Conservation (phyloP, 2,329 filamentous ascomycete genomes). For the Diaporthe batatas region DNA sequence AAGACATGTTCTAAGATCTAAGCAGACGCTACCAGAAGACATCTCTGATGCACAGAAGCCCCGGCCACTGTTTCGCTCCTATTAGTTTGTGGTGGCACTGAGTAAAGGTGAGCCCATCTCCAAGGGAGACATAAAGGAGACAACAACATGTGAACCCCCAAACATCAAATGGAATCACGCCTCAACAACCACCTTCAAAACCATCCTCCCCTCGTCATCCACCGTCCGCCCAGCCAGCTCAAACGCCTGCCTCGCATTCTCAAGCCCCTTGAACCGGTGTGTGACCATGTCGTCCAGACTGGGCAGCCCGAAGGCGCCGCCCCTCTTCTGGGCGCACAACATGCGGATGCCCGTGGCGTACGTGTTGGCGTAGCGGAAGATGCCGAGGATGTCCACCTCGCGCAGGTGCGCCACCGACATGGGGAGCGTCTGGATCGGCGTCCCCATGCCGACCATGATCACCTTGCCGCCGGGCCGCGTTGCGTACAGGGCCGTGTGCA, state of each 20-base stretch:
- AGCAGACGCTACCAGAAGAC: background rate
- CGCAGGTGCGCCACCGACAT: conserved; percentile 79
- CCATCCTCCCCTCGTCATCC: conserved; percentile 76
- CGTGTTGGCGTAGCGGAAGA: conserved; percentile 83
- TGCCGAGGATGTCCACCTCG: conserved; percentile 83
- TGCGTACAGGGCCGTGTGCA: conserved; percentile 81
- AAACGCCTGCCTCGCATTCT: conserved; percentile 73
- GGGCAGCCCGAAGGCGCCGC: conserved; percentile 63
- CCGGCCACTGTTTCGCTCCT: background rate
- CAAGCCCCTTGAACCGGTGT: conserved; percentile 76
- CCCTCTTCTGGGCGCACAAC: conserved; percentile 61
- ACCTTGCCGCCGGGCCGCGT: conserved; percentile 78
- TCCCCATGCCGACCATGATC: conserved; percentile 85
- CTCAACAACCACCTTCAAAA: conserved; percentile 79
- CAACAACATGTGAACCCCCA: background rate
- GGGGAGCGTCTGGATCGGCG: conserved; percentile 80
- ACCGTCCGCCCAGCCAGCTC: conserved; percentile 77
- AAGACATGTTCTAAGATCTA: conserved; percentile 14
- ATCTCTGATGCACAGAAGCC: background rate
- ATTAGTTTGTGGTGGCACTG: background rate
- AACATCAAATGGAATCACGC: conserved; percentile 50
- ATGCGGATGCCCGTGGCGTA: conserved; percentile 78
- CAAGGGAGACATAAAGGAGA: background rate
- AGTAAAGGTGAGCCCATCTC: background rate
- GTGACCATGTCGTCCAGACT: conserved; percentile 80